Conservation (phyloP, 2,329 filamentous ascomycete genomes). For the Colletotrichum paranaense region DNA sequence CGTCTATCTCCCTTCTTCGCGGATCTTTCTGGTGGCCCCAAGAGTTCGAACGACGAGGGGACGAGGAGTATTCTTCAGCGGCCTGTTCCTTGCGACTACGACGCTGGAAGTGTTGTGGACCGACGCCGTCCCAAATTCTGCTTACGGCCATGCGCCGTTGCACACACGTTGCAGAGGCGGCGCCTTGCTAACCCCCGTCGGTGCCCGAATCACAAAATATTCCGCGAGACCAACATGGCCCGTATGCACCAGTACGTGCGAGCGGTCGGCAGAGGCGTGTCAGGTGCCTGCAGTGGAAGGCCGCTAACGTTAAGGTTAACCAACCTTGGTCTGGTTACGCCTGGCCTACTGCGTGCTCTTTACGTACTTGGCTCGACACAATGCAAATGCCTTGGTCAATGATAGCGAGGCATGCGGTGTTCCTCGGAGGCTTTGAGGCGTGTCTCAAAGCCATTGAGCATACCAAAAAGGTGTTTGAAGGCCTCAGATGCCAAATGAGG, state of each 20-base stretch:
- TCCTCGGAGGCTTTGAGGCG: not conserved
- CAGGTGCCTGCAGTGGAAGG: constrained; percentile 32
- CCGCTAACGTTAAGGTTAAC: constrained; percentile 36
- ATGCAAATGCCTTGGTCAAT: constrained; percentile 7
- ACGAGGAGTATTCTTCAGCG: constrained; percentile 28
- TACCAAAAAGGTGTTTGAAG: constrained; percentile 3
- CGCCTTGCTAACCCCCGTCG: not conserved
- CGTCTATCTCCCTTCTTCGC: constrained; percentile 9
- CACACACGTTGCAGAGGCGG: not conserved
- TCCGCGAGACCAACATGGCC: constrained; percentile 5
- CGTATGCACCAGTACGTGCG: constrained; percentile 27
- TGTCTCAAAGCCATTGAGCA: constrained; percentile 7
- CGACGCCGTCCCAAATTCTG: constrained; percentile 28
- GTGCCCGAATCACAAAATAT: constrained; percentile 21
- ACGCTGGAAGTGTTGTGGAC: constrained; percentile 22
- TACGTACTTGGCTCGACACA: not conserved
- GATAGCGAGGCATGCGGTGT: not conserved
- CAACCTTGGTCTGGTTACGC: constrained; percentile 29
- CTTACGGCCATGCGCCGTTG: not conserved
- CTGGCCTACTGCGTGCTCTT: constrained; percentile 18
- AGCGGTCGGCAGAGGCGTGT: constrained; percentile 33
- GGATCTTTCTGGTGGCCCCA: constrained; percentile 23
- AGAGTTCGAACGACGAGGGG: constrained; percentile 35
- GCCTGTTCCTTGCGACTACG: constrained; percentile 32
- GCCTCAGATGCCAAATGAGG: not conserved